These are phyloP conservation scores for Astragalus membranaceus DNA, from an alignment of 306 rosid species.

Conservation along the genomic window DNA sequence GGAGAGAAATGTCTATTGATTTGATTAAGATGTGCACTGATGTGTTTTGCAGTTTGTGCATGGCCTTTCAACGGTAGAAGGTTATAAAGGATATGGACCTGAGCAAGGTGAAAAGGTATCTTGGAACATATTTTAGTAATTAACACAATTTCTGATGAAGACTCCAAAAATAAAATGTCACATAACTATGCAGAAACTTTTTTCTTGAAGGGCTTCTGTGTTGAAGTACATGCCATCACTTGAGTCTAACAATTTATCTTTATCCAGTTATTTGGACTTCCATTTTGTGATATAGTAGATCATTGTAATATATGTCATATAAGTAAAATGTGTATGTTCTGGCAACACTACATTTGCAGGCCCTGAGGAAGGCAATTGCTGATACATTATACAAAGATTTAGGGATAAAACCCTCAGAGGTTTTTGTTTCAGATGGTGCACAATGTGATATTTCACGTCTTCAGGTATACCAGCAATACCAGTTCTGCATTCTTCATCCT, in stretches of 20 bases:
- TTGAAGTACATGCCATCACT: neutral
- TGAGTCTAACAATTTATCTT: neutral
- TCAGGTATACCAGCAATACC: slow-evolving; percentile 43
- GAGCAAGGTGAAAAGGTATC: slow-evolving; percentile 77
- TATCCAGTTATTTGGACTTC: neutral
- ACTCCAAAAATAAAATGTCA: neutral
- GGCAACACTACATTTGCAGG: slow-evolving; percentile 22
- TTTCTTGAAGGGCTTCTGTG: neutral
- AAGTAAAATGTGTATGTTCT: slow-evolving; percentile 1
- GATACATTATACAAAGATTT: slow-evolving; percentile 38
- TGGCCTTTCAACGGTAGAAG: slow-evolving; percentile 57
- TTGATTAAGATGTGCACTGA: neutral
- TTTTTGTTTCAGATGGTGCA: slow-evolving; percentile 74
- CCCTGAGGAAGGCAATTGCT: slow-evolving; percentile 57
- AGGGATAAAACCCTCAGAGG: slow-evolving; percentile 44
- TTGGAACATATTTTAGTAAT: slow-evolving; percentile 10
- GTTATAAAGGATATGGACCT: slow-evolving; percentile 71
- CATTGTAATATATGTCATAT: neutral
- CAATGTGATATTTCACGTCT: slow-evolving; percentile 78
- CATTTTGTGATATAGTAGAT: neutral
- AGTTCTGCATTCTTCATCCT: neutral
- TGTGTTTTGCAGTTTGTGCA: slow-evolving; percentile 48
- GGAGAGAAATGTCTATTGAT: neutral
- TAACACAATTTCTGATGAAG: neutral
- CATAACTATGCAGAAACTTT: too few relatives aligned